Conservation (phyloP, 345 rosid species). For the Bruguiera sexangula region DNA sequence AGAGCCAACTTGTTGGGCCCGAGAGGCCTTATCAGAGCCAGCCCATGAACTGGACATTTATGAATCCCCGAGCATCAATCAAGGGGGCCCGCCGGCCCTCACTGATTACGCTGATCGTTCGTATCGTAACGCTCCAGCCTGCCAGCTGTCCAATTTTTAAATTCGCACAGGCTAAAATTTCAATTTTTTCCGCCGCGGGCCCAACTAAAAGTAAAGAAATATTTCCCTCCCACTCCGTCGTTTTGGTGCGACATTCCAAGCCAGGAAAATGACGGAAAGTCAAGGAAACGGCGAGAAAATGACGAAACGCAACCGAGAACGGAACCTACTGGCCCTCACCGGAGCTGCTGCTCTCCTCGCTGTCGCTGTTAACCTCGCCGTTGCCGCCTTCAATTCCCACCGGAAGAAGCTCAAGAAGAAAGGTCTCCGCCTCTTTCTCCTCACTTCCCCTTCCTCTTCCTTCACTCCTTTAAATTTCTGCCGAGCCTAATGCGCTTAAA, state of each 20-base stretch:
- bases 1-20: too few relatives aligned
- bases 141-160: too few relatives aligned
- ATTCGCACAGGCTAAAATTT: too few relatives aligned
- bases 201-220: background rate
- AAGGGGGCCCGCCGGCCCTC: too few relatives aligned
- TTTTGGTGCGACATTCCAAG: background rate
- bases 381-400: conserved; percentile 59
- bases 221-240: conserved; percentile 16
- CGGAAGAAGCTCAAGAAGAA: conserved; percentile 50
- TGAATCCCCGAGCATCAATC: too few relatives aligned
- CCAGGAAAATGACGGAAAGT: conserved; percentile 32
- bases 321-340: conserved; percentile 52
- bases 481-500: background rate
- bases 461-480: background rate
- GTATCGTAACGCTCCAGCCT: too few relatives aligned
- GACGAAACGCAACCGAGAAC: conserved; percentile 38
- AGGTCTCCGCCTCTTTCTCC: conserved; percentile 28
- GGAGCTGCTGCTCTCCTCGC: conserved; percentile 72
- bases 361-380: conserved; percentile 58
- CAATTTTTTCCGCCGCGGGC: background rate
- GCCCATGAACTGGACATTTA: too few relatives aligned
- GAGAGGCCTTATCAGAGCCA: too few relatives aligned
- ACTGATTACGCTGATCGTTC: too few relatives aligned
- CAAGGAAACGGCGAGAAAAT: conserved; percentile 25
- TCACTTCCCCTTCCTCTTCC: background rate